Conservation (phyloP, 2,329 filamentous ascomycete species). For the Pseudogymnoascus sp. region DNA sequence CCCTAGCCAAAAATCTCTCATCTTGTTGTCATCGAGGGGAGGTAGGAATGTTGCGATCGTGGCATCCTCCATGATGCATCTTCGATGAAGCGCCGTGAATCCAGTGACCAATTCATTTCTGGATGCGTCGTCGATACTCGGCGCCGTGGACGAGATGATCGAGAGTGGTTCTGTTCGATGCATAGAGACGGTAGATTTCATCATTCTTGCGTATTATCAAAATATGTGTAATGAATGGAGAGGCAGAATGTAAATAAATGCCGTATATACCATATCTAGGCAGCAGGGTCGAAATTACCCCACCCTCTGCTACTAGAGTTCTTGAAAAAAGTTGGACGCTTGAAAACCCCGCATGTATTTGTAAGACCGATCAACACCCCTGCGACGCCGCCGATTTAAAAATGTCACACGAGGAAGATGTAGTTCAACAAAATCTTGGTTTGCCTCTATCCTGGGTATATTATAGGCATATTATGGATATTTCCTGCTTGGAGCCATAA, state of each 20-base stretch:
- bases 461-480: neutral
- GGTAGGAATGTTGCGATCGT: constrained; percentile 52
- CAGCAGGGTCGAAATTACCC: neutral
- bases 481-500: neutral
- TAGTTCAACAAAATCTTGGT: neutral
- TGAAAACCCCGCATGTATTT: neutral
- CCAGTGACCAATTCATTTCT: constrained; percentile 35
- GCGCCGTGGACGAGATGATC: neutral
- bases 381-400: neutral
- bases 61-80: constrained; percentile 50
- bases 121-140: neutral
- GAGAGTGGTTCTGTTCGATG: neutral
- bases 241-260: neutral
- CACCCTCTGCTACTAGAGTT: neutral
- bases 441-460: constrained; percentile 1
- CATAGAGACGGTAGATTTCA: neutral
- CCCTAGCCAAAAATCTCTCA: constrained; percentile 47
- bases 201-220: neutral
- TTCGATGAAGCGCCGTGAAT: constrained; percentile 50
- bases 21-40: constrained; percentile 49
- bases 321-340: neutral
- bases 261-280: neutral
- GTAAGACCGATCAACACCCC: neutral
- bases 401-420: neutral
- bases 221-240: neutral